Conservation (phyloP, 495 filamentous ascomycete genomes). For the Penicillium psychrofluorescens region DNA sequence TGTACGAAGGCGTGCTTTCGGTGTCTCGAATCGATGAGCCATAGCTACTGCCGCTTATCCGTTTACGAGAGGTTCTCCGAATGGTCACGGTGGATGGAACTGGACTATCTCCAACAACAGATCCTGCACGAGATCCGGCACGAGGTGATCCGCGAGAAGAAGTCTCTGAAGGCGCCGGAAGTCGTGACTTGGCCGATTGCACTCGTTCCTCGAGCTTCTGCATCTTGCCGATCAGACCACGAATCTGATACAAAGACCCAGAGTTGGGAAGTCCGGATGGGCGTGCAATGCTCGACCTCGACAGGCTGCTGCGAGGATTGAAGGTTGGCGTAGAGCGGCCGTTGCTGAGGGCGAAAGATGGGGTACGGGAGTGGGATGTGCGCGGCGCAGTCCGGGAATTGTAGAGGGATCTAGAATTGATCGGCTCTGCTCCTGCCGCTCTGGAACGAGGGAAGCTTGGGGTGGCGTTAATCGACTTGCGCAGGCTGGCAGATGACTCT, state of each 20-base stretch:
- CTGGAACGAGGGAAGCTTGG: constrained; percentile 35
- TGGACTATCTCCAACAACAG: constrained; percentile 41
- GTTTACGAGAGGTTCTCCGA: constrained; percentile 62
- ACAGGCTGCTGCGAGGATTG: constrained; percentile 29
- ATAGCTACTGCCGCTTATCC: constrained; percentile 52
- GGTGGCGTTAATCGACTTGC: constrained; percentile 38
- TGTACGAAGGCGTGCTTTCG: constrained; percentile 38
- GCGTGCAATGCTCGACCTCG: constrained; percentile 20
- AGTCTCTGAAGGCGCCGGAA: constrained; percentile 71
- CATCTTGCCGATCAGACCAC: constrained; percentile 91
- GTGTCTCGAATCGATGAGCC: constrained; percentile 47
- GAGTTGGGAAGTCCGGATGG: constrained; percentile 58
- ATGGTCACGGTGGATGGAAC: constrained; percentile 74
- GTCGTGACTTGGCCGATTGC: constrained; percentile 85
- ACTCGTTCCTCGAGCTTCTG: constrained; percentile 88
- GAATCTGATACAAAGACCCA: constrained; percentile 85
- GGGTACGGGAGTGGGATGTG: constrained; percentile 41
- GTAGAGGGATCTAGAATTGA: constrained; percentile 29
- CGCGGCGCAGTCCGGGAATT: constrained; percentile 38
- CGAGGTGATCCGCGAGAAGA: constrained; percentile 78
- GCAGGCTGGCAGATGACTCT: constrained; percentile 38
- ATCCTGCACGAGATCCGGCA: constrained; percentile 23
- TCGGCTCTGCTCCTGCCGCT: constrained; percentile 27
- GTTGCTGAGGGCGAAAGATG: constrained; percentile 44
- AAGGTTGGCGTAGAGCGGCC: constrained; percentile 33